Conservation (phyloP, 106 monocot species). For the Dendrobium huoshanense region DNA sequence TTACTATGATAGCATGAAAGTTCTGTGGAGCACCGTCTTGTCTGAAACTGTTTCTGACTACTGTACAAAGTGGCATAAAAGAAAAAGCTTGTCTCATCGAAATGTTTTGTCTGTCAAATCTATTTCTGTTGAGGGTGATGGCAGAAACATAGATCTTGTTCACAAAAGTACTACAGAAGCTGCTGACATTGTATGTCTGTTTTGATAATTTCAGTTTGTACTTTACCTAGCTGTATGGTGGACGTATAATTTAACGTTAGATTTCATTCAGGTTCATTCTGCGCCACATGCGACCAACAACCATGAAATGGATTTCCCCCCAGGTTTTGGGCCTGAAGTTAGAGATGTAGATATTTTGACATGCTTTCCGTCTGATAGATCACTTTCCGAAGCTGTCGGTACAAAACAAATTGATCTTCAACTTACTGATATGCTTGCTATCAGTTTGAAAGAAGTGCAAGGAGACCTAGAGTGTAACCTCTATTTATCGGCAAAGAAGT, state of each 20-base stretch:
- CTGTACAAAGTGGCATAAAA: constrained; percentile 53
- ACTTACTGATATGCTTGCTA: constrained; percentile 8
- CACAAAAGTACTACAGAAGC: background rate
- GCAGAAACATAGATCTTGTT: constrained; percentile 5
- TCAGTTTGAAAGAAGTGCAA: constrained; percentile 19
- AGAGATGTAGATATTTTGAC: constrained; percentile 6
- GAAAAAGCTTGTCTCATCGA: constrained; percentile 33
- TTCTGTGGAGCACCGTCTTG: constrained; percentile 65
- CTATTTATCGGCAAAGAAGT: constrained; percentile 51
- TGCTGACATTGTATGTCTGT: constrained; percentile 9
- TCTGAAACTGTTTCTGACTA: constrained; percentile 54
- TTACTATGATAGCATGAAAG: constrained; percentile 63
- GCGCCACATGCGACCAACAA: constrained; percentile 4
- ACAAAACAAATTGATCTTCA: background rate
- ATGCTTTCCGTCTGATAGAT: constrained; percentile 3
- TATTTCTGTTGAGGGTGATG: constrained; percentile 13
- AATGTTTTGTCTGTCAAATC: constrained; percentile 7
- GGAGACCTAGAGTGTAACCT: constrained; percentile 45
- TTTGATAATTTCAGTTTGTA: background rate
- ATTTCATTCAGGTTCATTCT: constrained; percentile 7
- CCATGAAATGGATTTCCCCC: constrained; percentile 64
- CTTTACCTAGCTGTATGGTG: background rate
- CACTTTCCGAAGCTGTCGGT: constrained; percentile 6
- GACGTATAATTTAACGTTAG: background rate
- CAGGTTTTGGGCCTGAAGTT: constrained; percentile 67